These are phyloP conservation scores for Acacia acuminata DNA, from an alignment of 306 rosid species.

Conservation along the genomic window DNA sequence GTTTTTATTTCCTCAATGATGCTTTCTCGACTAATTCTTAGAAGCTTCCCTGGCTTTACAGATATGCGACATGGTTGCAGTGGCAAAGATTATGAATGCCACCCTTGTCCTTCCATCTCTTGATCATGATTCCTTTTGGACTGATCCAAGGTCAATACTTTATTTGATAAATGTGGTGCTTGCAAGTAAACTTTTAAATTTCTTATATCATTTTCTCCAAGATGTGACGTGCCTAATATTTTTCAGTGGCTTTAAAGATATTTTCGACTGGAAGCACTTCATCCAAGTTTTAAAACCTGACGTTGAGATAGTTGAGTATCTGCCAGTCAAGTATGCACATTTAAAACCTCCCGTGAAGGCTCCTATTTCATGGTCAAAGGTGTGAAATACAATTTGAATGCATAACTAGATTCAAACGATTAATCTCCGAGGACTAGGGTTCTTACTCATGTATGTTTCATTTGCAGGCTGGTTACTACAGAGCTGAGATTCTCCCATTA, in stretches of 20 bases:
- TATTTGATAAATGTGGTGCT: background rate
- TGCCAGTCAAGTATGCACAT: constrained; percentile 64
- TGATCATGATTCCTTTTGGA: constrained; percentile 96
- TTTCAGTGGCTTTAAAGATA: constrained; percentile 94
- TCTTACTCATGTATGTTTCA: constrained; percentile 38
- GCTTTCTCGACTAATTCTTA: constrained; percentile 36
- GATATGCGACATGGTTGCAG: constrained; percentile 99
- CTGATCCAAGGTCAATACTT: constrained; percentile 82
- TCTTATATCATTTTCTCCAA: constrained; percentile 28
- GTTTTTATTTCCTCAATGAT: background rate
- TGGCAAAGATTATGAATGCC: constrained; percentile 95
- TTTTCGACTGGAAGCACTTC: constrained; percentile 96
- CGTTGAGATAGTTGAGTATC: constrained; percentile 70
- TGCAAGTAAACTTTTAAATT: constrained; percentile 19
- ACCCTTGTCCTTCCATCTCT: constrained; percentile 93
- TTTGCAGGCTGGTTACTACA: constrained; percentile 91
- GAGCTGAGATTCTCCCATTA: constrained; percentile 73
- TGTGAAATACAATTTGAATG: constrained; percentile 27
- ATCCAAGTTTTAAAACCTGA: constrained; percentile 70
- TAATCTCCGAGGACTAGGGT: constrained; percentile 5
- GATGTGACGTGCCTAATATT: constrained; percentile 40
- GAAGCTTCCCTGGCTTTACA: constrained; percentile 39
- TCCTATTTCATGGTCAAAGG: constrained; percentile 99
- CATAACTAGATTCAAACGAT: background rate
- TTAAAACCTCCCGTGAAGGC: constrained; percentile 70